Evolutionary conservation across 441 rosid genomes (phyloP), one percentile per base, ranked within the genome.

Genomic region (Populus trichocarpa): DNA sequence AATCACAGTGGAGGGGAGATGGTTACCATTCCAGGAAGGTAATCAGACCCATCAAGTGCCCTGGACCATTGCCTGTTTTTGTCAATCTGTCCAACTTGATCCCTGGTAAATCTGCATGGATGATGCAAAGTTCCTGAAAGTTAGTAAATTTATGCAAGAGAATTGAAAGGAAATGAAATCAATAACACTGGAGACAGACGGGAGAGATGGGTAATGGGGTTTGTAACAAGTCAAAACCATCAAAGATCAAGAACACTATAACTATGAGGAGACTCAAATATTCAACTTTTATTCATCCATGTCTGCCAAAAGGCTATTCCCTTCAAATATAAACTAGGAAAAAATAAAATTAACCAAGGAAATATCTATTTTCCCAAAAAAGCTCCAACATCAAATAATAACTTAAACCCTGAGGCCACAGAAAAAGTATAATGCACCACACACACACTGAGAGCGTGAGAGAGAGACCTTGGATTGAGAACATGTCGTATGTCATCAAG

Each of bases 21-120:
- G 36, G 67, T 13, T 82, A 92, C 97, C 98, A 96, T 96, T 89
- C 99, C 99, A 0, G 99, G 97, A 78, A 96, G 96, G 81, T 96
- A 94, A 87, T 96, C 97, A 46, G 99, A 94, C 68, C 99, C 99
- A 86, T 94, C 99, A 76, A 96, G 97, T 70, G 98, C 94, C 84
- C 98, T 92, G 36, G 98, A 96, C 98, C 99, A 96, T 61, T 88
- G 92, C 84, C 89, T 91, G 81, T 87, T 96, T 83, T 53, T 88
- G 82, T 96, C 99, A 79, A 94, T 89, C 88, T 87, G 94, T 75
- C 84, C 89, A 46, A 96, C 97, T 82, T 94, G 98, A 18, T 89
- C 92, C 85, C 83, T 82, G 30, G 88, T 87, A 90, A 96, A 92
- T 88, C 99, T 94, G 85, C 72, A 88, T 69, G 71, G 20, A 72